Evolutionary conservation across 2,329 filamentous ascomycete species (phyloP).

Genomic region (Ceratocystiopsis minuta): DNA sequence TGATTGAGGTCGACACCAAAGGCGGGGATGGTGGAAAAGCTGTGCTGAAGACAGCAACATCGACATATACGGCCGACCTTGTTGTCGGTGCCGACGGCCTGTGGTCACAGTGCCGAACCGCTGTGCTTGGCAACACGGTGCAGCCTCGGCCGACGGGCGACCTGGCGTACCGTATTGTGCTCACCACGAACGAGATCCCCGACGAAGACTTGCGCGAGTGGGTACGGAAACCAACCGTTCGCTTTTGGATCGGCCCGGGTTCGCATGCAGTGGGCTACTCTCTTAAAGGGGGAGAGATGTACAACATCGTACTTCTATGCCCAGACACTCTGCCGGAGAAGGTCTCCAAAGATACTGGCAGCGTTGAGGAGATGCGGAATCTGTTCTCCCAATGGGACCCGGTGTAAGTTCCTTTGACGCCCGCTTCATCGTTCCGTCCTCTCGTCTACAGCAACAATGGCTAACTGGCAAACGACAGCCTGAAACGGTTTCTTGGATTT

Average conservation of each 20-base stretch:
- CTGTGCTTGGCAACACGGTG: conserved; percentile 9
- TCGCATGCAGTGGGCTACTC: conserved; percentile 16
- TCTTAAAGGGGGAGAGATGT: conserved; percentile 13
- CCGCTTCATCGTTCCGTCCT: too few relatives aligned
- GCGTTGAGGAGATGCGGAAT: conserved; percentile 15
- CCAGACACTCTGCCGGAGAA: conserved; percentile 2
- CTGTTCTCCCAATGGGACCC: conserved; percentile 19
- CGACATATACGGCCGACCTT: conserved; percentile 7
- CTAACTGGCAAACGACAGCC: not conserved
- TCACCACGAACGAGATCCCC: conserved; percentile 11
- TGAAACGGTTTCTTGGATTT: conserved; percentile 20
- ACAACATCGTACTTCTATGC: conserved; percentile 15
- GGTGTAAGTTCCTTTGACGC: not conserved
- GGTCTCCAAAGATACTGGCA: conserved; percentile 12
- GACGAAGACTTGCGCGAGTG: conserved; percentile 11
- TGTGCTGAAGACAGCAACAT: conserved; percentile 10
- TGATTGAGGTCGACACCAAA: not conserved
- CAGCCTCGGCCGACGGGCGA: conserved; percentile 14
- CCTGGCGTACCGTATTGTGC: conserved; percentile 16
- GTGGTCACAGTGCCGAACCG: conserved; percentile 11
- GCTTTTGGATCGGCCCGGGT: conserved; percentile 16
- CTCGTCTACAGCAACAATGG: not conserved
- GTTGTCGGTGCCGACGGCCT: conserved; percentile 13
- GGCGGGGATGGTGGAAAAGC: not conserved
- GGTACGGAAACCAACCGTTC: conserved; percentile 12